A percentile compares a stretch with the other conserved stretches of the same genome.
phyloP scores from a whole-genome alignment of 768 basidiomycete genomes.

The Coprinopsis strossmayeri region DNA sequence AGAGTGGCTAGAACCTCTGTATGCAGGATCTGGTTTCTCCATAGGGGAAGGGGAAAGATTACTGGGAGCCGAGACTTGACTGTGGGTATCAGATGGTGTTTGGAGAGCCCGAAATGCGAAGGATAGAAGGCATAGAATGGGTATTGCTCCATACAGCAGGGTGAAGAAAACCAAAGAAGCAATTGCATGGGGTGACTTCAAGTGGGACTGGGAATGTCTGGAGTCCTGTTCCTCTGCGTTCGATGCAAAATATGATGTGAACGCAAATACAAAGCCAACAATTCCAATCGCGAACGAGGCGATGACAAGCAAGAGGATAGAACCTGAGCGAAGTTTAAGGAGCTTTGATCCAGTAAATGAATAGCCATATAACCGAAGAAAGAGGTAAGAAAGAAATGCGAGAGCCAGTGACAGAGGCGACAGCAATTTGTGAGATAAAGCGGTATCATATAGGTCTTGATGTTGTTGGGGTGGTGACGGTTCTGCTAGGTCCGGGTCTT shows the following conservation, averaged over 20 bases:
- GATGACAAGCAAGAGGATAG: slow-evolving; percentile 32
- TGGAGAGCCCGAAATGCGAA: background rate
- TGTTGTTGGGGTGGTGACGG: slow-evolving; percentile 18
- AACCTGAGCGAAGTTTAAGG: slow-evolving; percentile 21
- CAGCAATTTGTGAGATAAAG: slow-evolving; percentile 37
- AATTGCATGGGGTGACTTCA: slow-evolving; percentile 59
- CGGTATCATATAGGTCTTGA: slow-evolving; percentile 24
- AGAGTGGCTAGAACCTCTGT: slow-evolving; percentile 19
- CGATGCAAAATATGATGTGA: slow-evolving; percentile 46
- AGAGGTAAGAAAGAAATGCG: background rate
- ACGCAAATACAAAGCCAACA: slow-evolving; percentile 54
- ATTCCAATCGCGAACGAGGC: slow-evolving; percentile 52
- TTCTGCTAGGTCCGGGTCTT: slow-evolving; percentile 12
- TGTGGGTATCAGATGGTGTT: slow-evolving; percentile 6
- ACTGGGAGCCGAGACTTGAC: slow-evolving; percentile 12
- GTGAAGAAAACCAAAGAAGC: slow-evolving; percentile 61
- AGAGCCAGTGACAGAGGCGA: slow-evolving; percentile 36
- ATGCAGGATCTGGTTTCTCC: slow-evolving; percentile 25
- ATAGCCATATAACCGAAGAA: slow-evolving; percentile 23
- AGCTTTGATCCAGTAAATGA: slow-evolving; percentile 27
- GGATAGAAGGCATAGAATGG: slow-evolving; percentile 29
- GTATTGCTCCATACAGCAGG: slow-evolving; percentile 50
- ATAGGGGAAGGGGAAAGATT: slow-evolving; percentile 19
- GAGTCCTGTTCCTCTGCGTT: slow-evolving; percentile 2
- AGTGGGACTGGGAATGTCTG: slow-evolving; percentile 21